A percentile compares a stretch with the other conserved stretches of the same genome.
Conservation (phyloP, 352 stramenopile species). For the Discostella stelligera region DNA sequence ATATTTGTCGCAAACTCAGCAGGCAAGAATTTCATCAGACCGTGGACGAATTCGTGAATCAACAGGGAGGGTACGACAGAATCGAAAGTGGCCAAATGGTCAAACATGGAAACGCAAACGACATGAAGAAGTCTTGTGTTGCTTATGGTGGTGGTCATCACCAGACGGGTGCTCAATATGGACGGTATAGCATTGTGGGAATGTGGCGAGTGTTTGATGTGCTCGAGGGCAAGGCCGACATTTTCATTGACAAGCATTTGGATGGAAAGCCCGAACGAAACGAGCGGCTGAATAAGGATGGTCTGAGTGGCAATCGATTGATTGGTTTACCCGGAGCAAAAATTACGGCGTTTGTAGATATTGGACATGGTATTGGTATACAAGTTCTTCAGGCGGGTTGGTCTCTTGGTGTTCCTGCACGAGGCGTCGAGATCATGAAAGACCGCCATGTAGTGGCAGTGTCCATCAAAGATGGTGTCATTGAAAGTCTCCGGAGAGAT, state of each 20-base stretch:
- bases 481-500: constrained; percentile 16
- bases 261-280: constrained; percentile 1
- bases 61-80: constrained; percentile 16
- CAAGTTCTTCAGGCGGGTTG: constrained; percentile 36
- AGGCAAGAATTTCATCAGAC: constrained; percentile 21
- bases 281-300: background rate
- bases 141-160: constrained; percentile 3
- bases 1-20: constrained; percentile 10
- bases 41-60: constrained; percentile 4
- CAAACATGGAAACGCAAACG: constrained; percentile 19
- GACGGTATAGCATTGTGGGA: constrained; percentile 17
- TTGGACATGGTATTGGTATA: constrained; percentile 39
- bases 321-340: constrained; percentile 10
- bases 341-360: constrained; percentile 29
- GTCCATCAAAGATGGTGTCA: constrained; percentile 12
- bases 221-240: constrained; percentile 10
- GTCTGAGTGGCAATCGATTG: background rate
- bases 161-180: constrained; percentile 29
- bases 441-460: constrained; percentile 26
- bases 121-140: constrained; percentile 1
- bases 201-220: constrained; percentile 28
- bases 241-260: background rate
- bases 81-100: constrained; percentile 29
- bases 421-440: constrained; percentile 39
- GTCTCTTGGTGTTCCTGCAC: constrained; percentile 10